Base-by-base conservation (phyloP, 805 yeast species). In the Maudiozyma bulderi region DNA sequence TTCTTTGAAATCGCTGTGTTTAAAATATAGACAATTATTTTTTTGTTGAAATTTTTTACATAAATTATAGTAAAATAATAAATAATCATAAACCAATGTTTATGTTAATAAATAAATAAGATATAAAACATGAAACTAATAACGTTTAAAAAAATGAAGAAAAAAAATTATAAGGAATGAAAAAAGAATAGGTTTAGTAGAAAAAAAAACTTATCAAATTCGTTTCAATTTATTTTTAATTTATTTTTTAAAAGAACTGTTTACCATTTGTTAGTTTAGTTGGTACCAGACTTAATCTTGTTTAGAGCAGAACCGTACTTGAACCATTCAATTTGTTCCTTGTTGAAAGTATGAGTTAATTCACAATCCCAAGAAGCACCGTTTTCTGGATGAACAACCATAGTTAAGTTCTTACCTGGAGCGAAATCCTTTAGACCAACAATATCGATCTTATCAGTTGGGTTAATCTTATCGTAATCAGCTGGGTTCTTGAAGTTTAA, bases 311-410 rank as follows among this genome's bases (percentile, higher is more conserved):
- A 89, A 77, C 99, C 99, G 65, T 84, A 82, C 81, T 87, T 91
- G 86, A 91, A 91, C 98, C 98, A 91, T 71, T 87, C 97, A 69
- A 91, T 86, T 80, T 91, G 99, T 78, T 93, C 97, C 56, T 70
- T 54, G 80, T 93, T 93, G 81, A 86, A 93, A 57, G 99, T 93
- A 80, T 93, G 99, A 50, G 95, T 80, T 72, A 93, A 86, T 75
- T 80, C 84, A 67, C 91, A 77, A 64, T 82, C 84, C 96, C 96
- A 93, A 54, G 89, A 73, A 50, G 67, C 71, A 66, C 96, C 96
- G 54, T 84, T 74, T 70, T 74, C 71, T 59, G 83, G 80, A 68
- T 77, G 79, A 50, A 80, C 77, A 73, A 85, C 86, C 79, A 90
- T 73, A 63, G 78, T 83, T 54, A 91, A 71, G 75, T 80, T 77